Evolutionary conservation across 495 filamentous ascomycete genomes (phyloP).

Genomic region (Aspergillus ostianus): DNA sequence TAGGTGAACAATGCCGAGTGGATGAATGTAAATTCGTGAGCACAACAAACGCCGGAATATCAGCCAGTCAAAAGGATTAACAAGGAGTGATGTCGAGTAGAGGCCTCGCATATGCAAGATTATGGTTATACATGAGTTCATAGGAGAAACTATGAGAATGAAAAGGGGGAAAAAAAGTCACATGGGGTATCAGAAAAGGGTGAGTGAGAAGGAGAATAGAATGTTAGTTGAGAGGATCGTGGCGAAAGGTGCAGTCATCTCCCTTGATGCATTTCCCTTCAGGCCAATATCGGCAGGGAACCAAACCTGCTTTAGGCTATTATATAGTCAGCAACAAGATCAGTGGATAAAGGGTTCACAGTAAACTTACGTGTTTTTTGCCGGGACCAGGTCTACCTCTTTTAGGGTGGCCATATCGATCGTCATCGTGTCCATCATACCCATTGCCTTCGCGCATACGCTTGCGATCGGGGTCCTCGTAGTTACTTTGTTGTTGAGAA

Average conservation of each 20-base stretch:
- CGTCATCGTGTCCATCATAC: slow-evolving; percentile 31
- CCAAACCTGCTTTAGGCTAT: slow-evolving; percentile 41
- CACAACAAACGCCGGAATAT: not conserved
- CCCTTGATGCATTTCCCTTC: slow-evolving; percentile 82
- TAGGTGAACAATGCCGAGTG: not conserved
- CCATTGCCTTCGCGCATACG: slow-evolving; percentile 37
- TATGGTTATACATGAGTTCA: not conserved
- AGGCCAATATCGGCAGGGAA: slow-evolving; percentile 73
- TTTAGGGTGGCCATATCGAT: slow-evolving; percentile 32
- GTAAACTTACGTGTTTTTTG: slow-evolving; percentile 36
- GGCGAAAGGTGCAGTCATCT: slow-evolving; percentile 79
- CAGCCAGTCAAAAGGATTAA: not conserved
- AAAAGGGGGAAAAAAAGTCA: not conserved
- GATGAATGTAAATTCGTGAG: not conserved
- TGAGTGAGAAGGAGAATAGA: not conserved
- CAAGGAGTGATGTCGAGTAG: not conserved
- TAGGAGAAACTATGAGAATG: not conserved
- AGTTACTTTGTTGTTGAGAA: slow-evolving; percentile 21
- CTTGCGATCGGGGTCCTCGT: slow-evolving; percentile 47
- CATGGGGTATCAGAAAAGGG: not conserved
- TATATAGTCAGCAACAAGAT: slow-evolving; percentile 16
- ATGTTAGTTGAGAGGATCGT: slow-evolving; percentile 40
- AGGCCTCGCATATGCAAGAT: not conserved
- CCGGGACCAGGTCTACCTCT: slow-evolving; percentile 33
- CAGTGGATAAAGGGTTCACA: not conserved